Evolutionary conservation across 495 filamentous ascomycete genomes (phyloP), one percentile per base, ranked within the genome.

Genomic region (Lasiosphaeria hispida): DNA sequence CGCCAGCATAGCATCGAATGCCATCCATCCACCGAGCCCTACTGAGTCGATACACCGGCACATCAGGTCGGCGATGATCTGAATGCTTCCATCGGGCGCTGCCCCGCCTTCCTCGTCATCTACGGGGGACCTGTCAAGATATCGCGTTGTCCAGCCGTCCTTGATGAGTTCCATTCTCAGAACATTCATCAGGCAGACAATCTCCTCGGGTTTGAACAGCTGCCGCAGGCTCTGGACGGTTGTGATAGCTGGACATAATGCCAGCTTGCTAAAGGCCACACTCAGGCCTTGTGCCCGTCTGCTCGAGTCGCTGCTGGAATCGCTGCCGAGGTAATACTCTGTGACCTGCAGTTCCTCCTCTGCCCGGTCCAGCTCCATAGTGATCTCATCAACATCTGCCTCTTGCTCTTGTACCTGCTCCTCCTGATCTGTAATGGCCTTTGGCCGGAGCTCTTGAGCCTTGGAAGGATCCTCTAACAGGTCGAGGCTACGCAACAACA

Each of bases 21-120:
- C 75, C 50, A 96, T 83, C 89, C 89, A 97, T 33, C 90, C 90
- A 10, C 82, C 86, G 14, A 88, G 79, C 9, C 91, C 91, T n/a
- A 96, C 81, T 9, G 90, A 85, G 73, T 97, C 92, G 9, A 96
- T 78, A 40, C 89, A 85, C 60, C 86, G 85, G 64, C 82, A 87
- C 36, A 96, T 79, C 7, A 95, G 73, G 52, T 85, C 81, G 34
- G 81, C 79, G 55, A 90, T 83, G 40, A 82, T 75, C 49, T 73
- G 71, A 48, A 82, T 80, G 66, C 81, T 83, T 10, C 74, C 81
- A 38, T 82, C 77, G 17, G 77, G 77, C 61, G 83, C 70, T 49
- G 80, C 66, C 67, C 84, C 81, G 1, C 77, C 74, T 4, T 81
- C 78, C 23, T 83, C 82, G 10, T 81, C 73, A 30, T 80, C 78